Evolutionary conservation across 2,329 filamentous ascomycete species (phyloP).

Genomic region (Aulographum hederae): DNA sequence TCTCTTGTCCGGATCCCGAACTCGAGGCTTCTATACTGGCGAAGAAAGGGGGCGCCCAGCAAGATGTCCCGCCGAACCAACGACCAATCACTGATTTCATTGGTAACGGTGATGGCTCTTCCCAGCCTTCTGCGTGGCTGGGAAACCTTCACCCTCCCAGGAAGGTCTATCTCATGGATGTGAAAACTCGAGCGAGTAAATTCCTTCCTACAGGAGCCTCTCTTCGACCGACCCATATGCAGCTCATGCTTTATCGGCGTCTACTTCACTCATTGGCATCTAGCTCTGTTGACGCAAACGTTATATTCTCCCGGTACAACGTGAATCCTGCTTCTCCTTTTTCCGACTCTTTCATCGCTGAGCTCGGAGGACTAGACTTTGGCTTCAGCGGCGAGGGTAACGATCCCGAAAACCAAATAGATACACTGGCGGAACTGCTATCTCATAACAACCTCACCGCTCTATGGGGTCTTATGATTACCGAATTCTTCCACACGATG

Average conservation of each 20-base stretch:
- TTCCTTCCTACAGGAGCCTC: constrained; percentile 46
- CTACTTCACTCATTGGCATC: constrained; percentile 62
- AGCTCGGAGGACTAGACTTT: constrained; percentile 52
- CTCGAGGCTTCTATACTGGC: constrained; percentile 42
- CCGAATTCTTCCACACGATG: constrained; percentile 26
- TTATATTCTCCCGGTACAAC: constrained; percentile 52
- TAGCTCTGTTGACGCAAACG: constrained; percentile 48
- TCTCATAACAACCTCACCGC: constrained; percentile 39
- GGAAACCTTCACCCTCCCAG: not conserved
- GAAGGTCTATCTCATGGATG: constrained; percentile 59
- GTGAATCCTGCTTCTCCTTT: constrained; percentile 49
- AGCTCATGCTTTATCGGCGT: constrained; percentile 77
- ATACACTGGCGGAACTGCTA: constrained; percentile 32
- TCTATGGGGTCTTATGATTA: constrained; percentile 46
- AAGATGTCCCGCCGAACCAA: constrained; percentile 14
- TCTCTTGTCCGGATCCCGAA: constrained; percentile 53
- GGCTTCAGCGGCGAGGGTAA: constrained; percentile 33
- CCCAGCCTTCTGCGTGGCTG: not conserved
- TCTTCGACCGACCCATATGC: constrained; percentile 61
- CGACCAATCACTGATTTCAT: constrained; percentile 14
- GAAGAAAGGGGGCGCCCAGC: constrained; percentile 16
- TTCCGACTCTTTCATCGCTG: constrained; percentile 60
- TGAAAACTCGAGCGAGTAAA: constrained; percentile 63
- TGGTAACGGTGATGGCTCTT: constrained; percentile 1
- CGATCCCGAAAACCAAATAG: constrained; percentile 11